Base-by-base conservation (phyloP, 2,329 filamentous ascomycete genomes). In the Cladosporium colombiae region DNA sequence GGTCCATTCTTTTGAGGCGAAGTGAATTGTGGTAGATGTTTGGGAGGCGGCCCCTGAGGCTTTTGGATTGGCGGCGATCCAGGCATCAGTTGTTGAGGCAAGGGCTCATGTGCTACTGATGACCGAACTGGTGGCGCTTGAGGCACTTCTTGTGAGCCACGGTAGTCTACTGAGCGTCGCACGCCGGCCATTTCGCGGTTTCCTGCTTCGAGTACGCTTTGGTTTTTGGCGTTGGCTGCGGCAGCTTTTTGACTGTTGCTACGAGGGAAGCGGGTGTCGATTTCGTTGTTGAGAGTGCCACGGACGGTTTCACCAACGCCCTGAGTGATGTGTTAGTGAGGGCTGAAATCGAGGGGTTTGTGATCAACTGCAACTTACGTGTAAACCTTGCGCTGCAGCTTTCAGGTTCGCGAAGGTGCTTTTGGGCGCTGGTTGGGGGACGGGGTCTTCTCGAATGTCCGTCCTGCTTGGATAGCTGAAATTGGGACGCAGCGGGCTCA, bases 241-340 rank as follows among this genome's bases (percentile, higher is more conserved):
- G 71, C 69, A 3, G 69, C 69, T 60, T 74, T 75, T 29, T 73
- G 66, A n/a, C 71, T 58, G 66, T 74, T 70, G n/a, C 65, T 68
- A 16, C 72, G 65, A 4, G 72, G 70, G 55, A 74, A 70, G 8
- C 72, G 69, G 10, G 55, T 65, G 65, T 76, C 74, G 62, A 75
- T 69, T 69, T 74, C 73, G 65, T 69, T 70, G 68, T 76, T 76
- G 1, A 76, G 64, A 2, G 74, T 75, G 7, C 73, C 73, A 11
- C 74, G 70, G 37, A 76, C 67, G 16, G 74, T 75, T 62, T 76
- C 74, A 33, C 74, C 74, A 62, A 76, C 74, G 68, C 74, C 74
- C 72, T 75, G 65, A 4, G 11, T 18, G 27, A n/a, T 14, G 7
- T 18, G n/a, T 55, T 21, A 55, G 52, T 53, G 18, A n/a, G 7